Evolutionary conservation across 345 rosid genomes (phyloP), one percentile per base, ranked within the genome.

Genomic region (Aurinia saxatilis): DNA sequence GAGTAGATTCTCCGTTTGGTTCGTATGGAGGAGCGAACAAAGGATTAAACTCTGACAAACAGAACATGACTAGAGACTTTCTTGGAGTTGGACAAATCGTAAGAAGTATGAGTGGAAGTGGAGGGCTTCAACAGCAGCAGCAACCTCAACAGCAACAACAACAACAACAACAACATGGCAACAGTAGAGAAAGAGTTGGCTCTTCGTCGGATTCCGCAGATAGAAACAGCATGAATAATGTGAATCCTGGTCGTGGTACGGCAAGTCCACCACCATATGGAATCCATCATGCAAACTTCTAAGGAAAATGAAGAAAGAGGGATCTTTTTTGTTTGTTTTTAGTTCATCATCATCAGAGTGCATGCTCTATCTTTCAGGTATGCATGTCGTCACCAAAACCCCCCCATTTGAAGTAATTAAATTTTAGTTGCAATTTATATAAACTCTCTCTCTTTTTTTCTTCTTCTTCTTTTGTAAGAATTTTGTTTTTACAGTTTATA

Each of bases 51-150:
- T 40, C 81, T 38, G 85, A 84, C 60, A 76, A 82, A 36, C 71
- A 71, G 15, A 64, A 50, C 37, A 66, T 81, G 79, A 86, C 95
- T 1, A 77, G 90, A 67, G 95, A 86, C 70, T 86, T 86, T 57
- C 90, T 86, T 23, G 90, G 95, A 2, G 95, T 86, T 25, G 95
- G 95, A 47, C 88, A 82, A 45, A 77, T 77, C 14, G 80, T 77
- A 48, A 77, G 81, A 70, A 80, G 75, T 60, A 63, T 74, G 78
- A 76, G 78, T 45, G 73, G 79, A 57, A 64, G 47, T 12, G 76
- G 65, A 60, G 79, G 81, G 10, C 60, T 78, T 73, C 62, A 76
- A 19, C 78, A 74, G 11, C 73, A 62, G 13, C 73, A 54, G 12
- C 61, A 54, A 1, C 65, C 67, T 0, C 68, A 42, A 1, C 69